Conservation (phyloP, 2,329 filamentous ascomycete species). For the Xylogone sp. region DNA sequence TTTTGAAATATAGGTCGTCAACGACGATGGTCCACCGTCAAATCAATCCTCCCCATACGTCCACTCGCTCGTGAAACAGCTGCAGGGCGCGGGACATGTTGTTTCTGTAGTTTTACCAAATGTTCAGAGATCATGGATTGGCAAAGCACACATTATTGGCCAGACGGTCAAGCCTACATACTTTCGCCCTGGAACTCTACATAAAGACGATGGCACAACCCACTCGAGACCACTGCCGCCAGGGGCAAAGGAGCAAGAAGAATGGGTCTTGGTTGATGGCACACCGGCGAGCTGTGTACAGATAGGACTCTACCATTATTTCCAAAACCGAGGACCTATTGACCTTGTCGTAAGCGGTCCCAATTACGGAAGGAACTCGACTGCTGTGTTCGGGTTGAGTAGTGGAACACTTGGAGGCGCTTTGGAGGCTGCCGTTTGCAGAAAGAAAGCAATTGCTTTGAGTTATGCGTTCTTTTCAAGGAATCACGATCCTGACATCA, state of each 20-base stretch:
- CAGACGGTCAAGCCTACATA: slow-evolving; percentile 81
- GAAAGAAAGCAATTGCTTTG: slow-evolving; percentile 70
- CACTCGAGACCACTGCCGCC: slow-evolving; percentile 54
- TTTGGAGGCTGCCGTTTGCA: slow-evolving; percentile 71
- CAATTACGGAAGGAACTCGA: slow-evolving; percentile 81
- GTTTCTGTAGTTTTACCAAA: slow-evolving; percentile 91
- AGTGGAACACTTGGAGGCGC: slow-evolving; percentile 76
- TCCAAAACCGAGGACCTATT: slow-evolving; percentile 65
- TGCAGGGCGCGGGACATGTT: slow-evolving; percentile 73
- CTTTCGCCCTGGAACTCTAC: slow-evolving; percentile 65
- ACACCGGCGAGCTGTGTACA: slow-evolving; percentile 79
- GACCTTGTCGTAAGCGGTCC: slow-evolving; percentile 77
- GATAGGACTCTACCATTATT: slow-evolving; percentile 78
- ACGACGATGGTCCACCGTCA: slow-evolving; percentile 80
- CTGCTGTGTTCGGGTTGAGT: slow-evolving; percentile 72
- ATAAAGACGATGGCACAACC: slow-evolving; percentile 62
- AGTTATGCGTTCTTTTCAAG: slow-evolving; percentile 86
- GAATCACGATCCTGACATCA: slow-evolving; percentile 78
- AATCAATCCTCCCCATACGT: slow-evolving; percentile 77
- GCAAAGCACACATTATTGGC: slow-evolving; percentile 94
- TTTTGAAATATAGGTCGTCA: slow-evolving; percentile 45
- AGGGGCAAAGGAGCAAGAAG: slow-evolving; percentile 52
- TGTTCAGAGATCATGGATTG: slow-evolving; percentile 94
- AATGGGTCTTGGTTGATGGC: slow-evolving; percentile 79
- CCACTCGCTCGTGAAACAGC: slow-evolving; percentile 66